A percentile compares a stretch with the other conserved stretches of the same genome.
Evolutionary conservation across 2,329 filamentous ascomycete genomes (phyloP).

Genomic region (Penicillium paneum): DNA sequence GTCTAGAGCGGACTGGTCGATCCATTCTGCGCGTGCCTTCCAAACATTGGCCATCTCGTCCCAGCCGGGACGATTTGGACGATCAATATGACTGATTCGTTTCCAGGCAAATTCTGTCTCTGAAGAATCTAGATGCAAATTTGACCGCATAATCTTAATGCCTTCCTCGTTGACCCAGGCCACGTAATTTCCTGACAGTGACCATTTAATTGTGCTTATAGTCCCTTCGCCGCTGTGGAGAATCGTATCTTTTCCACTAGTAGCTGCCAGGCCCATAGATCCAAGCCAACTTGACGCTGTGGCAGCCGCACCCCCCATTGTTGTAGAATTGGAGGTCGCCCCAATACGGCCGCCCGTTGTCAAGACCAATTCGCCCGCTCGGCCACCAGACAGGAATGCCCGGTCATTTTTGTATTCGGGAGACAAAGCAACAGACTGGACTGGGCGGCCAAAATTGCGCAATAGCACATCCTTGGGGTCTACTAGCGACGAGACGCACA

Average conservation of each 20-base stretch:
- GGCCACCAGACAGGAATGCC: constrained; percentile 84
- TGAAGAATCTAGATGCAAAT: constrained; percentile 71
- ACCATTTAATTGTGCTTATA: constrained; percentile 93
- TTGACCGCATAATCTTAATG: constrained; percentile 95
- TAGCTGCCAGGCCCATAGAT: constrained; percentile 74
- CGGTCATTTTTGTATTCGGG: constrained; percentile 89
- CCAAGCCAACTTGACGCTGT: constrained; percentile 88
- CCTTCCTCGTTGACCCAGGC: constrained; percentile 96
- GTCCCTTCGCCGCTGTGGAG: constrained; percentile 89
- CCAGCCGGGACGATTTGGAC: constrained; percentile 82
- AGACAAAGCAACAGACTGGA: constrained; percentile 89
- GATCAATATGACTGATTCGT: constrained; percentile 84
- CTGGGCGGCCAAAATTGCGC: constrained; percentile 87
- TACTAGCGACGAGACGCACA: constrained; percentile 83
- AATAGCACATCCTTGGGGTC: constrained; percentile 87
- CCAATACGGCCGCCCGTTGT: constrained; percentile 78
- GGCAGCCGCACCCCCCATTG: constrained; percentile 68
- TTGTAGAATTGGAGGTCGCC: constrained; percentile 78
- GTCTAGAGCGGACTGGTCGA: constrained; percentile 79
- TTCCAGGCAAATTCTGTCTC: constrained; percentile 89
- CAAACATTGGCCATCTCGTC: constrained; percentile 95
- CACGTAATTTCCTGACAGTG: constrained; percentile 83
- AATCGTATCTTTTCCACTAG: constrained; percentile 78
- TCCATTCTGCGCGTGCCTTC: constrained; percentile 90
- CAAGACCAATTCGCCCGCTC: constrained; percentile 81